Evolutionary conservation across 1,284 basidiomycete species (phyloP).

Genomic region (Meira miltonrushii): DNA sequence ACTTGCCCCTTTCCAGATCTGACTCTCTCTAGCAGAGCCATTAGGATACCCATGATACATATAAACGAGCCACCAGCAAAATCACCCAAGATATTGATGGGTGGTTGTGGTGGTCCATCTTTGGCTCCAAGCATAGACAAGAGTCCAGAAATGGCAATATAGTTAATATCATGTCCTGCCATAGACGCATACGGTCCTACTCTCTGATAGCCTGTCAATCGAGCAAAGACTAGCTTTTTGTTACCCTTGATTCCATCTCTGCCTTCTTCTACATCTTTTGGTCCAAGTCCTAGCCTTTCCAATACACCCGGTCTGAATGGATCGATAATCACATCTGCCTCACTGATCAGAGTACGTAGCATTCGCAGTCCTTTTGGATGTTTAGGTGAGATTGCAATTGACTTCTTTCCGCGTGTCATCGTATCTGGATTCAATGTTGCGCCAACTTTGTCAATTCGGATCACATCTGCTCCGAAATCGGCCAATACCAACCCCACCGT

Average conservation of each 20-base stretch:
- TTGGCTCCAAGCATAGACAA: slow-evolving; percentile 57
- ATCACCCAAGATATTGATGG: slow-evolving; percentile 71
- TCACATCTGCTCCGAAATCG: slow-evolving; percentile 73
- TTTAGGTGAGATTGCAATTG: slow-evolving; percentile 67
- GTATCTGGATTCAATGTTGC: slow-evolving; percentile 41
- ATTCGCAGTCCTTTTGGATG: slow-evolving; percentile 60
- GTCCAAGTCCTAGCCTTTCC: slow-evolving; percentile 71
- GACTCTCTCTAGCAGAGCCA: slow-evolving; percentile 67
- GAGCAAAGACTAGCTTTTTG: slow-evolving; percentile 45
- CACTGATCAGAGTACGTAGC: slow-evolving; percentile 62
- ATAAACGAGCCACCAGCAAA: slow-evolving; percentile 75
- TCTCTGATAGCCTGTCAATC: slow-evolving; percentile 53
- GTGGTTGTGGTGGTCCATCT: slow-evolving; percentile 64
- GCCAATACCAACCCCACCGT: slow-evolving; percentile 71
- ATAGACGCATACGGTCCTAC: slow-evolving; percentile 44
- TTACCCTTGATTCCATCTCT: slow-evolving; percentile 48
- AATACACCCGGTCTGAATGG: slow-evolving; percentile 77
- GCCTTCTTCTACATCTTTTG: slow-evolving; percentile 57
- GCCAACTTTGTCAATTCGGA: slow-evolving; percentile 65
- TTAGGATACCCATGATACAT: slow-evolving; percentile 68
- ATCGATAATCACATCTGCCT: slow-evolving; percentile 73
- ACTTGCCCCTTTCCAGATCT: slow-evolving; percentile 66
- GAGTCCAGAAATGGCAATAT: slow-evolving; percentile 73
- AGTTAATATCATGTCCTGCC: slow-evolving; percentile 71
- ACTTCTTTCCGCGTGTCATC: slow-evolving; percentile 68